Evolutionary conservation across 306 rosid species (phyloP).

Genomic region (Cucurbita pepo): DNA sequence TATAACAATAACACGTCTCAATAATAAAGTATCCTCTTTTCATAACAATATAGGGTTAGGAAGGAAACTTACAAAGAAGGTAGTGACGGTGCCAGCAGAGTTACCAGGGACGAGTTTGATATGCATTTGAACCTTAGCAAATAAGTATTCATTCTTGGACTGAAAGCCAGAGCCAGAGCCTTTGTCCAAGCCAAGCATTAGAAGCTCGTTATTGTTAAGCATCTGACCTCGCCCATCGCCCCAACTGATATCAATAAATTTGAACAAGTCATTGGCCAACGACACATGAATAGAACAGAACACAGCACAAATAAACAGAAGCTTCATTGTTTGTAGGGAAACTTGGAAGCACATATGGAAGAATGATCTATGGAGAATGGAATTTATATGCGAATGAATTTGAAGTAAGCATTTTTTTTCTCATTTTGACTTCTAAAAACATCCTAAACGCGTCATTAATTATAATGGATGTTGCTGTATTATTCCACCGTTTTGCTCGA

Average conservation of each 20-base stretch:
- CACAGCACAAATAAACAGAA: neutral
- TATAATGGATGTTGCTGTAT: neutral
- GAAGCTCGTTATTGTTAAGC: conserved; percentile 25
- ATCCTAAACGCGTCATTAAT: neutral
- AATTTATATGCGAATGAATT: neutral
- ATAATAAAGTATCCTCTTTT: too few species aligned
- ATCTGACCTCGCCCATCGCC: conserved; percentile 54
- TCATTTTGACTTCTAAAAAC: neutral
- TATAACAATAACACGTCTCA: too few species aligned
- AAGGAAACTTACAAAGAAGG: conserved; percentile 36
- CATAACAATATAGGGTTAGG: neutral
- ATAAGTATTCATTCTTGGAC: conserved; percentile 32
- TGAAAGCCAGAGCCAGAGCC: conserved; percentile 65
- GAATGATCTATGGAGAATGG: neutral
- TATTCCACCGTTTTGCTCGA: neutral
- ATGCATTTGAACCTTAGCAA: conserved; percentile 49
- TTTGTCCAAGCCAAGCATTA: conserved; percentile 43
- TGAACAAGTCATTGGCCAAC: conserved; percentile 14
- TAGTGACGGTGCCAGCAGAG: conserved; percentile 71
- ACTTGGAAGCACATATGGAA: neutral
- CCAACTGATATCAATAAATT: conserved; percentile 43
- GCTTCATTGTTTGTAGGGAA: neutral
- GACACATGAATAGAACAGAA: neutral
- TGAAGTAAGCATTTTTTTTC: too few species aligned
- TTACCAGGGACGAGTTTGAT: conserved; percentile 50